A percentile compares a stretch with the other conserved stretches of the same genome.
Conservation (phyloP, 192 early-diverging fungal species). For the Thoreauomyces humboldtii region DNA sequence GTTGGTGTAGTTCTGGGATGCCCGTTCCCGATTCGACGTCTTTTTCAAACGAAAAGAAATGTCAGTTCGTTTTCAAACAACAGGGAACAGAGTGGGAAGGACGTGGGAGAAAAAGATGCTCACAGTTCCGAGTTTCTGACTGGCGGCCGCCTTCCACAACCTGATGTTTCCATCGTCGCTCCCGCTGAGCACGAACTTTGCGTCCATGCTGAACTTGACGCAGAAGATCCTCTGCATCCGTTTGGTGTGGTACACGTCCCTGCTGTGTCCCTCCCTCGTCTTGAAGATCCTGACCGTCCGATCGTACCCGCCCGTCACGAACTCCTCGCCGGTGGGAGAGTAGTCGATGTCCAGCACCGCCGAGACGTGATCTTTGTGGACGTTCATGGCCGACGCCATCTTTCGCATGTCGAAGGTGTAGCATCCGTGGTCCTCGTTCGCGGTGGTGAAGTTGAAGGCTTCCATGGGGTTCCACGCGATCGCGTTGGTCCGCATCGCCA, state of each 20-base stretch:
- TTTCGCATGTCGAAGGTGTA: slow-evolving; percentile 99
- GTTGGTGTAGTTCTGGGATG: slow-evolving; percentile 74
- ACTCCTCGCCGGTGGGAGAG: slow-evolving; percentile 93
- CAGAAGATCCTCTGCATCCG: slow-evolving; percentile 96
- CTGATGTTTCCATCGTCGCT: slow-evolving; percentile 97
- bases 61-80: too few species aligned
- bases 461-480: slow-evolving; percentile 99
- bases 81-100: background rate
- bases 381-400: slow-evolving; percentile 78
- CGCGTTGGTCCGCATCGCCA: slow-evolving; percentile 89
- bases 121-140: slow-evolving; percentile 75
- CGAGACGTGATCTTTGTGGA: slow-evolving; percentile 95
- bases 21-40: slow-evolving; percentile 66
- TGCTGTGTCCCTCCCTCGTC: slow-evolving; percentile 71
- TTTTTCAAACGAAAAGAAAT: slow-evolving; percentile 5
- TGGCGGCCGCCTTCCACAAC: slow-evolving; percentile 94
- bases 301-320: slow-evolving; percentile 97
- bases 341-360: slow-evolving; percentile 98
- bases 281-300: slow-evolving; percentile 87
- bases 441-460: slow-evolving; percentile 90
- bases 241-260: slow-evolving; percentile 96
- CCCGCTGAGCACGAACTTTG: slow-evolving; percentile 90
- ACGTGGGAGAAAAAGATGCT: background rate
- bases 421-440: slow-evolving; percentile 97
- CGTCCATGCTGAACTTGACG: slow-evolving; percentile 91